These are phyloP conservation scores for Trypanosoma platydactyli DNA, from an alignment of 208 protist species.

Conservation along the genomic window DNA sequence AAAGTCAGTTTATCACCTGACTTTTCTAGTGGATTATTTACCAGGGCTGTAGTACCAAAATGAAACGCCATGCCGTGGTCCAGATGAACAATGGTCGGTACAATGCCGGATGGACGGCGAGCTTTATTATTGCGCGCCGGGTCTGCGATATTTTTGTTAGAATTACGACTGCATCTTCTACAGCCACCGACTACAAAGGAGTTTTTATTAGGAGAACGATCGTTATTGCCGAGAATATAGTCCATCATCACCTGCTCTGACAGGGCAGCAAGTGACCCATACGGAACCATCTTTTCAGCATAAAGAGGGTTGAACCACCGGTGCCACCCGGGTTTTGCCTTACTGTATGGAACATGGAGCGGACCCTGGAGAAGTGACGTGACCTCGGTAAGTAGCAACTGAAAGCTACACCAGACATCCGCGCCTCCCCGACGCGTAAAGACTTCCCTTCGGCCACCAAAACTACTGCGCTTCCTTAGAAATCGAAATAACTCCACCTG, in stretches of 20 bases:
- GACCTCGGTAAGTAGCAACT: slow-evolving; percentile 27
- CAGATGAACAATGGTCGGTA: slow-evolving; percentile 25
- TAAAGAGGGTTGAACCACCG: slow-evolving; percentile 24
- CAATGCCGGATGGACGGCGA: slow-evolving; percentile 7
- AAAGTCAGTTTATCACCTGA: slow-evolving; percentile 5
- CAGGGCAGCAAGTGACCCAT: slow-evolving; percentile 13
- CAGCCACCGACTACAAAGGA: slow-evolving; percentile 27
- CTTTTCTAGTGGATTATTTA: slow-evolving; percentile 26
- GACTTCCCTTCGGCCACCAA: background rate
- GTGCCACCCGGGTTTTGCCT: slow-evolving; percentile 29
- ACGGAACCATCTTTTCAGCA: background rate
- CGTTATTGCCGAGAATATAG: slow-evolving; percentile 25
- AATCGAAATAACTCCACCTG: slow-evolving; percentile 25
- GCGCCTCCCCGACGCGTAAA: slow-evolving; percentile 5
- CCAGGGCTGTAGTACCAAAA: background rate
- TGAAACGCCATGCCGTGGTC: slow-evolving; percentile 27
- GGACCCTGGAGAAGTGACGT: slow-evolving; percentile 20
- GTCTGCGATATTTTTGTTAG: too few relatives aligned
- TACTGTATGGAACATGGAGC: slow-evolving; percentile 24
- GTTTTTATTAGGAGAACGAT: slow-evolving; percentile 38
- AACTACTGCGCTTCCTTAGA: background rate
- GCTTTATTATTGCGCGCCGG: background rate
- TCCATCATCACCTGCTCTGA: slow-evolving; percentile 30
- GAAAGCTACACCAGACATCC: slow-evolving; percentile 30
- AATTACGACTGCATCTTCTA: background rate